These are phyloP conservation scores for Neurospora sp. DNA, from an alignment of 495 filamentous ascomycete species.

Conservation along the genomic window DNA sequence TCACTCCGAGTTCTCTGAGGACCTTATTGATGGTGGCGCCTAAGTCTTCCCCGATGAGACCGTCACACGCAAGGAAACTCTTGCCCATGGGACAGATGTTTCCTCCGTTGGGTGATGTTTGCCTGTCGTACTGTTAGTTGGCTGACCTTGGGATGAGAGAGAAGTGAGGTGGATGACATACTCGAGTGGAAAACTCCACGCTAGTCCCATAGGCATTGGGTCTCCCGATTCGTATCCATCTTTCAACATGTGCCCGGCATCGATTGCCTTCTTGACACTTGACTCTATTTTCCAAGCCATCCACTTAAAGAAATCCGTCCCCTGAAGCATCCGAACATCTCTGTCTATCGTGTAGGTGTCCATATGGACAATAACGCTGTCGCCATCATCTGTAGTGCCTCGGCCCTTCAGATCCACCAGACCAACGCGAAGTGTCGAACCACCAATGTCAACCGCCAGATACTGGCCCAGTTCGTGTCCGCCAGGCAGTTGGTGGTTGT, in stretches of 20 bases:
- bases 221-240: neutral
- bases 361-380: slow-evolving; percentile 35
- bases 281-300: slow-evolving; percentile 67
- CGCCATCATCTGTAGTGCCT: slow-evolving; percentile 13
- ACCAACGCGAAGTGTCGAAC: slow-evolving; percentile 71
- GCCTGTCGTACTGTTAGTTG: slow-evolving; percentile 37
- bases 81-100: slow-evolving; percentile 79
- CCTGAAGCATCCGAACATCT: slow-evolving; percentile 35
- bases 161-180: slow-evolving; percentile 29
- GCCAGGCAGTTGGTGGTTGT: slow-evolving; percentile 62
- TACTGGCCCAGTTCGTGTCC: slow-evolving; percentile 59
- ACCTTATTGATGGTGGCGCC: slow-evolving; percentile 42
- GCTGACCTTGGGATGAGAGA: neutral
- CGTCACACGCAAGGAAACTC: slow-evolving; percentile 51
- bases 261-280: slow-evolving; percentile 29
- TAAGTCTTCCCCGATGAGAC: slow-evolving; percentile 40
- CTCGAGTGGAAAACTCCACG: slow-evolving; percentile 86
- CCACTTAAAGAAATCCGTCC: slow-evolving; percentile 61
- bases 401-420: slow-evolving; percentile 55
- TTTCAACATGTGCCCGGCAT: slow-evolving; percentile 16
- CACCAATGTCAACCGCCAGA: slow-evolving; percentile 55
- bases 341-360: slow-evolving; percentile 42
- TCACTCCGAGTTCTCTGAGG: slow-evolving; percentile 31
- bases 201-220: slow-evolving; percentile 53
- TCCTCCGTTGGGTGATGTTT: slow-evolving; percentile 65